Evolutionary conservation across 805 yeast genomes (phyloP), one percentile per base, ranked within the genome.

Genomic region (Suhomyces tanzawaensis): DNA sequence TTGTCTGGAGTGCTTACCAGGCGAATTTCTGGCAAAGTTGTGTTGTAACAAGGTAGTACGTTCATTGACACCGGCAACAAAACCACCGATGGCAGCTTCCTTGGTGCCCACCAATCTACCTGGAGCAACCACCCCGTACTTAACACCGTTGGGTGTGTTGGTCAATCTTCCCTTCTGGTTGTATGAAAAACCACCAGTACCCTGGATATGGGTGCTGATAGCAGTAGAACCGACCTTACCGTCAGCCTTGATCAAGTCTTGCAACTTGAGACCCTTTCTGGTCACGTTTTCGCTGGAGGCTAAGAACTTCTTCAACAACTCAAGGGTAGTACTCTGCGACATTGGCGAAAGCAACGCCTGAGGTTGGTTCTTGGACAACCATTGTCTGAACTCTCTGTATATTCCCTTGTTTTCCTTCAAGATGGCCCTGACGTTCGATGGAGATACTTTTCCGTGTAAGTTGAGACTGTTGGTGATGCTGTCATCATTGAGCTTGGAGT

Each of bases 131-230:
- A 64, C 64, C 19, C 73, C 75, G 40, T 71, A 60, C 32, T 73
- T 64, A 17, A 79, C 61, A 34, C 95, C 95, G 51, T 81, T 77
- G 16, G 95, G 93, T 3, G 84, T 69, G 56, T 79, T 83, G 41
- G 66, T 55, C 26, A 87, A 63, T 56, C 87, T 74, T 5, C 95
- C 95, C 41, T 71, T 74, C 44, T 83, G 73, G 27, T 68, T 69
- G 51, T 85, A 87, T 1, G 86, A 74, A 42, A 86, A 70, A 5
- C 95, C 95, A 19, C 84, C 95, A 6, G 85, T 76, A 22, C 89
- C 95, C 37, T 81, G 73, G 32, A 77, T 57, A 19, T 44, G 44
- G 23, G 49, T 42, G 35, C 45, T 37, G 8, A 39, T 40, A 9
- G 41, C 41, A 13, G 40, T 35, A 19, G 41, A 17, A 6, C 38